Base-by-base conservation (phyloP, 257 asterid species). In the Eucommia ulmoides region DNA sequence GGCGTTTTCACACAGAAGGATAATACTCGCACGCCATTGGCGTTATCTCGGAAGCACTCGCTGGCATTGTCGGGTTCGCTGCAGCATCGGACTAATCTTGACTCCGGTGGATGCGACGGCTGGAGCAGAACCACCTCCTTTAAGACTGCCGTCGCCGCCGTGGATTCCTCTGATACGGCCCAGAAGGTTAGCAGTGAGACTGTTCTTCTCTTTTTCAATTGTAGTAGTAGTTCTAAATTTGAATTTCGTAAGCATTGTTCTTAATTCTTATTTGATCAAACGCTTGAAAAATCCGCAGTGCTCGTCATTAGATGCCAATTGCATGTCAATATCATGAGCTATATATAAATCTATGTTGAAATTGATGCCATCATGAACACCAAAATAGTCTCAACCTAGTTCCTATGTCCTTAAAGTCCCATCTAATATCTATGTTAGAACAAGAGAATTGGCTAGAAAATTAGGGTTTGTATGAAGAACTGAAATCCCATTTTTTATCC, bases 121-220 rank as follows among this genome's bases (percentile, higher is more conserved):
- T 59, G 64, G 75, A 71, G 71, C 60, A 54, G 65, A 26, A 69
- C 55, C 23, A 60, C 63, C 41, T 41, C 75, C 0, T 60, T 80
- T 1, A 79, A 47, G 59, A 80, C 74, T 15, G 70, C 83, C 6
- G 93, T 74, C 14, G 80, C 93, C 12, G 85, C 97, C 20, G 82
- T 80, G 25, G 91, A 76, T 56, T 80, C 94, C 49, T 76, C 94
- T 24, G 74, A 56, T 55, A 83, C 80, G 61, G 53, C 72, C 17
- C 73, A 52, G 55, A 80, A 75, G 96, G 96, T 84, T 3, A 10
- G 54, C 17, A n/a, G n/a, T n/a, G n/a, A n/a, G n/a, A n/a, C 20
- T 2, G 7, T 70, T 52, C 26, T 22, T 22, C 19, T 15, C 18
- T 20, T 54, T 61, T 49, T 15, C 42, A 29, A 6, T 14, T 29